Evolutionary conservation across 2,329 filamentous ascomycete species (phyloP).

Genomic region (Aspergillus versicolor): DNA sequence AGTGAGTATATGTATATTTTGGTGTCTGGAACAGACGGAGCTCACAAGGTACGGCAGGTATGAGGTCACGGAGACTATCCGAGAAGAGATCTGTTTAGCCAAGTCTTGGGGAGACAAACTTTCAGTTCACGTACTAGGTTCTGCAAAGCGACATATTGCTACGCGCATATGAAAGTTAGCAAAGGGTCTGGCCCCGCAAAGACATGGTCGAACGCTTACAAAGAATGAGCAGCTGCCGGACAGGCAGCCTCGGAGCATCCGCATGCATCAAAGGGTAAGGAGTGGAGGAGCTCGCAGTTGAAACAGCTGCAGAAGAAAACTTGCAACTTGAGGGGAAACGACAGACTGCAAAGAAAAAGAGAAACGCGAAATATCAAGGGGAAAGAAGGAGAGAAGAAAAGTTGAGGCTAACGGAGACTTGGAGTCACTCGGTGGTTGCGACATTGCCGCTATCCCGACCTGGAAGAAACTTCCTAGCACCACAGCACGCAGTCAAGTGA

Average conservation of each 20-base stretch:
- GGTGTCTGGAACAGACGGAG: neutral
- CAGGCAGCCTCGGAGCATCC: conserved; percentile 63
- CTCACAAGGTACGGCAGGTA: conserved; percentile 61
- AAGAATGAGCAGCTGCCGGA: conserved; percentile 74
- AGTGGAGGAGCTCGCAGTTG: neutral
- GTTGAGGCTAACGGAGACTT: neutral
- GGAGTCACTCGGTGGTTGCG: neutral
- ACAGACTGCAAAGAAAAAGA: conserved; percentile 1
- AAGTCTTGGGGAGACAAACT: conserved; percentile 1
- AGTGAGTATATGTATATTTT: neutral
- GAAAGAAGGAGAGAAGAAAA: neutral
- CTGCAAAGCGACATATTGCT: conserved; percentile 78
- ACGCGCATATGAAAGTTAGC: conserved; percentile 33
- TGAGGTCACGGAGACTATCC: conserved; percentile 60
- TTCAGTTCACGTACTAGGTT: conserved; percentile 52
- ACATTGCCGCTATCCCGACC: neutral
- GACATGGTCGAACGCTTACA: conserved; percentile 50
- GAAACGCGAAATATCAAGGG: conserved; percentile 5
- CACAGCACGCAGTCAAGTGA: conserved; percentile 7
- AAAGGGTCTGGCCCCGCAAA: conserved; percentile 11
- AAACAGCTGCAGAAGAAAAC: neutral
- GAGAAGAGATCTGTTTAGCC: neutral
- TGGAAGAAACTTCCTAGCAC: neutral
- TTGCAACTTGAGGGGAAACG: neutral
- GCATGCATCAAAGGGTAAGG: conserved; percentile 18